Base-by-base conservation (phyloP, 805 yeast genomes). In the Torulaspora franciscae region DNA sequence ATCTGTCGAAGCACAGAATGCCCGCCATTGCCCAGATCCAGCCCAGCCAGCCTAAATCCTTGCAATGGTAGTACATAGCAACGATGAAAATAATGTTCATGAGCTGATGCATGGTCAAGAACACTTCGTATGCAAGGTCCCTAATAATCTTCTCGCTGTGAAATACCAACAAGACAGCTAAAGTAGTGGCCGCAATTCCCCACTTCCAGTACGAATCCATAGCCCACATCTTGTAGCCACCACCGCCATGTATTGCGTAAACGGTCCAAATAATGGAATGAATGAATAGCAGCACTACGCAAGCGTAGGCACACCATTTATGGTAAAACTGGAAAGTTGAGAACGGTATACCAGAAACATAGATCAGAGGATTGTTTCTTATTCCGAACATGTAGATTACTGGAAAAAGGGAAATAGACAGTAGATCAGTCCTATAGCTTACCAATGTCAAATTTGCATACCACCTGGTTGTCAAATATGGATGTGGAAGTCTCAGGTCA, bases 321-420 rank as follows among this genome's bases (percentile, higher is more conserved):
- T 87, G 95, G 56, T 75, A 76, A 24, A 70, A 65, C 54, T 78
- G 70, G 65, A 85, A 84, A 1, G 83, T 72, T 10, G 80, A 66
- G 50, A 72, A 77, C 0, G 79, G 62, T 70, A 85, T 72, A 2
- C 90, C 87, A 1, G 89, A 75, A 4, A 81, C 43, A 58, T 66
- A 68, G 49, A 76, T 74, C 56, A 85, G 68, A 15, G 86, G 77
- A 57, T 83, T 85, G 61, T 85, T 86, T 55, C 93, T 70, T 25
- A 83, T 83, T 4, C 87, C 86, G 62, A 85, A 81, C 45, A 83
- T 64, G 48, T 77, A 74, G 13, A 80, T 59, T 6, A 74, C 59
- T 0, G 93, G 91, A 46, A 81, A 70, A 39, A 79, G 46, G 42
- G 75, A 77, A 30, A 77, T 62, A 2, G 75, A 63, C 61, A 76